Evolutionary conservation across 768 basidiomycete genomes (phyloP), one percentile per base, ranked within the genome.

Genomic region (Trametes sanguinea): DNA sequence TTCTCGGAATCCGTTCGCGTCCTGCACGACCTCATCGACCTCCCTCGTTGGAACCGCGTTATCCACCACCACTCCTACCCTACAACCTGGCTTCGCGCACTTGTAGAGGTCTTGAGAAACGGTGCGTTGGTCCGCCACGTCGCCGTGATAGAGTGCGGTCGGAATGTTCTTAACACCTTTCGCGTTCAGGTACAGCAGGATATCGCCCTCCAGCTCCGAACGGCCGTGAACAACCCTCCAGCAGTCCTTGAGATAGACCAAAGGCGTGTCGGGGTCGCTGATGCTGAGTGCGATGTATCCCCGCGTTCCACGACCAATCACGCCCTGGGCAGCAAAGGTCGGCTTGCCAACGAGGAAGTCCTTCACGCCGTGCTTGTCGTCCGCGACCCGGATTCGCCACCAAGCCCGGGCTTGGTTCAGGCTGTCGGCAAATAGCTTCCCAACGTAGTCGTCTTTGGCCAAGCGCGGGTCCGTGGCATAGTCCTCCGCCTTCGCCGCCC

Each of bases 201-300:
- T 42, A 2, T 53, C 57, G 2, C 63, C 57, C 50, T 67, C 66
- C 27, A 46, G 22, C 37, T 39, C 11, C 14, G 54, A 32, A 1
- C 7, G 39, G 10, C 6, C 6, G 5, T 37, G 13, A 11, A 29
- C 46, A 11, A 55, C 42, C 0, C 62, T 55, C 66, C 66, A 67
- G 6, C 47, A 39, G 45, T 67, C 66, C 57, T 62, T 67, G 27
- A 67, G 43, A 16, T 58, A 67, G 0, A 64, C 66, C 16, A 64
- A 44, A 1, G 29, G 48, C 1, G 17, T 11, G 2, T 14, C 6
- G 2, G 48, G 30, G 13, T 55, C 44, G 7, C 10, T 10, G 2
- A 14, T 9, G 37, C 58, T 60, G 60, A 53, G 42, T 2, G 64
- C 64, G 33, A 65, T 30, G 16, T 59, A 59, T 4, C 40, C 42